A percentile compares a stretch with the other conserved stretches of the same genome.
Conservation (phyloP, 208 protist genomes). For the Tritrichomonas musculus region DNA sequence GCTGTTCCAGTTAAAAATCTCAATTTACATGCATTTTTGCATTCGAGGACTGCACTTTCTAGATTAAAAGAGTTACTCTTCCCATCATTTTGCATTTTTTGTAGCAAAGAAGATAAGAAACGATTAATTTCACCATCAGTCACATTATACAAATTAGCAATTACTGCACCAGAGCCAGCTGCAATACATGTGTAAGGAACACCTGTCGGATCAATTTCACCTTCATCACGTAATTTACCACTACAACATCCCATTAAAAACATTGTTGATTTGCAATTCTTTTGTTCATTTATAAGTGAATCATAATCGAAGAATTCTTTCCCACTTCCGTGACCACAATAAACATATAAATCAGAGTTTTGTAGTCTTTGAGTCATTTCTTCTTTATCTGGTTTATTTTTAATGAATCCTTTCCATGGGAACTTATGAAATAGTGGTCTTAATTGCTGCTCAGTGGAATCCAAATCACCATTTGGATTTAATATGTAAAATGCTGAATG, state of each 20-base stretch:
- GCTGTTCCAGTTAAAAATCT: slow-evolving; percentile 13
- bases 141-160: slow-evolving; percentile 5
- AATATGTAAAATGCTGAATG: background rate
- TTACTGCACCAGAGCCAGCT: background rate
- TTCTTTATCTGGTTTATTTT: background rate
- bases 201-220: background rate
- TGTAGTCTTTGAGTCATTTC: background rate
- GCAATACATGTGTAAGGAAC: background rate
- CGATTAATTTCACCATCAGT: slow-evolving; percentile 31
- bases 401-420: background rate
- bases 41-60: background rate
- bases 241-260: slow-evolving; percentile 30
- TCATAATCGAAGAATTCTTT: background rate
- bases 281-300: background rate
- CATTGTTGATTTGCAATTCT: background rate
- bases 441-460: background rate
- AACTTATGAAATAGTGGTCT: background rate
- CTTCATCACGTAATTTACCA: background rate
- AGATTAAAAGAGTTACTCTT: background rate
- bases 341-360: background rate
- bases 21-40: slow-evolving; percentile 6
- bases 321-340: slow-evolving; percentile 12
- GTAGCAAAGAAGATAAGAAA: background rate
- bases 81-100: background rate
- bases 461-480: slow-evolving; percentile 28